phyloP scores from a whole-genome alignment of 2,329 filamentous ascomycete species.

The Xylariomycetidae sp. region DNA sequence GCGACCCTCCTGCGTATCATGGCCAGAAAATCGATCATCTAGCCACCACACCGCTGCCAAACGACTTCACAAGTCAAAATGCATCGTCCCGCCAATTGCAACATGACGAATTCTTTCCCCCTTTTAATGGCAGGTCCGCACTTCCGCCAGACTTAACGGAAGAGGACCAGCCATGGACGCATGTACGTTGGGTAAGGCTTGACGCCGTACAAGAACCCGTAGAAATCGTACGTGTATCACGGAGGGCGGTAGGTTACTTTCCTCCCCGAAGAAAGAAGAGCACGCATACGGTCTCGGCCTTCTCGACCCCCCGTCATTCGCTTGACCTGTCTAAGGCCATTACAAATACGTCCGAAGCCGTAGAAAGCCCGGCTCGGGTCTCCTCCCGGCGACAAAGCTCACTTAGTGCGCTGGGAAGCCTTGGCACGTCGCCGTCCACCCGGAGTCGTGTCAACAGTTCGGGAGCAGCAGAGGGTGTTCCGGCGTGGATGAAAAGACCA shows the following conservation, averaged over 20 bases:
- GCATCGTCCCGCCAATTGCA: conserved; percentile 19
- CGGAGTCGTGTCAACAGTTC: conserved; percentile 26
- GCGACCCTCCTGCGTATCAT: conserved; percentile 46
- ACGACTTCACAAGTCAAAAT: conserved; percentile 18
- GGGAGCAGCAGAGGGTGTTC: conserved; percentile 25
- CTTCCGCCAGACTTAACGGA: conserved; percentile 35
- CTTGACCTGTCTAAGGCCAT: conserved; percentile 50
- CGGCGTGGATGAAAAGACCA: conserved; percentile 70
- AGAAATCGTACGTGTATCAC: conserved; percentile 80
- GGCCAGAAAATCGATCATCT: conserved; percentile 45
- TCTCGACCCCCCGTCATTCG: conserved; percentile 64
- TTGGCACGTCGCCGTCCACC: conserved; percentile 21
- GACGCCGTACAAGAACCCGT: conserved; percentile 65
- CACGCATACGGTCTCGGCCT: conserved; percentile 56
- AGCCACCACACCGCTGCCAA: conserved; percentile 41
- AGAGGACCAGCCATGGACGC: conserved; percentile 69
- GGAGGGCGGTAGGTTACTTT: conserved; percentile 82
- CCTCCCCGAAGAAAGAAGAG: conserved; percentile 88
- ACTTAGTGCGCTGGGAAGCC: conserved; percentile 18
- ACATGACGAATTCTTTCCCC: conserved; percentile 39
- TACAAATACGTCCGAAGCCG: conserved; percentile 21
- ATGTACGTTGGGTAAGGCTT: conserved; percentile 84
- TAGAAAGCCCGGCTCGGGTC: conserved; percentile 24
- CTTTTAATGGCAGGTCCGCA: conserved; percentile 28
- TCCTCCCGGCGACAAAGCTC: conserved; percentile 28